Percentiles rank a stretch among this genome's conserved stretches.
Evolutionary conservation across 345 rosid genomes (phyloP).

Genomic region (Arabis alpina): DNA sequence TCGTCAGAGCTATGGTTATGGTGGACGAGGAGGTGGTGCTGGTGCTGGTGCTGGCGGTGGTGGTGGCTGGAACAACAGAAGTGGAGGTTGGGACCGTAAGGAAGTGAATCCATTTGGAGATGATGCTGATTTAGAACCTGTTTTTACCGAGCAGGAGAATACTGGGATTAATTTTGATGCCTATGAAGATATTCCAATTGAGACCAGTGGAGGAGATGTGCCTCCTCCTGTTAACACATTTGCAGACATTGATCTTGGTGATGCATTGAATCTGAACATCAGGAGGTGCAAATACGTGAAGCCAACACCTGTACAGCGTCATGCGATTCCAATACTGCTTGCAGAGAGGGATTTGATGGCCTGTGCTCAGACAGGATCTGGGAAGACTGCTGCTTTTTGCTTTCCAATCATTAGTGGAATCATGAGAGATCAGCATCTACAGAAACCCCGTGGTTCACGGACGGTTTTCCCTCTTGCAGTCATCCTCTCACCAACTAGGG

Average conservation of each 20-base stretch:
- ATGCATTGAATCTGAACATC: constrained; percentile 82
- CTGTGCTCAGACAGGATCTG: constrained; percentile 99
- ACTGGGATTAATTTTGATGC: constrained; percentile 95
- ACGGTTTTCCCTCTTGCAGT: constrained; percentile 92
- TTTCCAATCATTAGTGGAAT: constrained; percentile 97
- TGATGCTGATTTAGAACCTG: constrained; percentile 55
- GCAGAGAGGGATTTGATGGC: constrained; percentile 96
- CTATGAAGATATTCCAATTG: constrained; percentile 96
- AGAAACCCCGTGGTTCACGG: constrained; percentile 89
- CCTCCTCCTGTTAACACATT: constrained; percentile 93
- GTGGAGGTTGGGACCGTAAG: constrained; percentile 83
- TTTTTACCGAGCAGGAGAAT: constrained; percentile 65
- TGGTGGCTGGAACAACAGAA: constrained; percentile 68
- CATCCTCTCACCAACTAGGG: constrained; percentile 97
- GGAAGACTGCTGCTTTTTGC: constrained; percentile 99
- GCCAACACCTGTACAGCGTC: constrained; percentile 96
- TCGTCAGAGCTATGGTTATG: constrained; percentile 37
- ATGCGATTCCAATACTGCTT: constrained; percentile 89
- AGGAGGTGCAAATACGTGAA: constrained; percentile 93
- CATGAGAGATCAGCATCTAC: constrained; percentile 64
- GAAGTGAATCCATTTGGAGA: constrained; percentile 91
- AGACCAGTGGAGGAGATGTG: constrained; percentile 92
- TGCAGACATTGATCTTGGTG: constrained; percentile 95
- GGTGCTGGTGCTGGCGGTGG: constrained; percentile 43
- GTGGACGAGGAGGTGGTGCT: constrained; percentile 47